phyloP scores from a whole-genome alignment of 2,329 filamentous ascomycete genomes.

The Orbilia ellipsospora region DNA sequence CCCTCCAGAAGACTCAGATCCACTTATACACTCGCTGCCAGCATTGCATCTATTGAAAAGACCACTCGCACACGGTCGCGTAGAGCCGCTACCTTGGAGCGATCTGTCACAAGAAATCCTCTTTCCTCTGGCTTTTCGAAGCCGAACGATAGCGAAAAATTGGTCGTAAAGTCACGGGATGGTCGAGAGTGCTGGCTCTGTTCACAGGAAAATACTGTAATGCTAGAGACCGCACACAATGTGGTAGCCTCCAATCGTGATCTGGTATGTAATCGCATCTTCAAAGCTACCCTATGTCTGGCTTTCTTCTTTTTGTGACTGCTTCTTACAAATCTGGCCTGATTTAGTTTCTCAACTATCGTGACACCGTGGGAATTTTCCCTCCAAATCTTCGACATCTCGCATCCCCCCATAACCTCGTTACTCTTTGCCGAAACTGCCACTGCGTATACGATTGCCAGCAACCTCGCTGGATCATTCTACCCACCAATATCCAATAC shows the following conservation, averaged over 20 bases:
- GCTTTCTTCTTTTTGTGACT: constrained; percentile 27
- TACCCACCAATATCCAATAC: constrained; percentile 46
- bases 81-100: constrained; percentile 25
- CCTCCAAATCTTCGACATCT: constrained; percentile 51
- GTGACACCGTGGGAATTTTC: constrained; percentile 49
- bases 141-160: constrained; percentile 51
- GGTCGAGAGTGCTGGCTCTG: constrained; percentile 52
- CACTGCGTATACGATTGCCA: constrained; percentile 52
- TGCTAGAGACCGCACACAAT: constrained; percentile 50
- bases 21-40: constrained; percentile 47
- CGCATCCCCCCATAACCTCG: constrained; percentile 51
- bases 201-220: constrained; percentile 39
- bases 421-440: constrained; percentile 51
- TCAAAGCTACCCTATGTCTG: neutral
- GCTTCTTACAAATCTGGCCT: constrained; percentile 35
- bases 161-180: constrained; percentile 48
- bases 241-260: constrained; percentile 52
- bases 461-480: constrained; percentile 52
- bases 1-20: constrained; percentile 41
- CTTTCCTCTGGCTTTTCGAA: constrained; percentile 50
- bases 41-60: constrained; percentile 45
- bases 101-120: constrained; percentile 51
- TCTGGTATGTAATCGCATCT: constrained; percentile 28
- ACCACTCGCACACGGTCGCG: constrained; percentile 37
- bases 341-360: constrained; percentile 47